These are phyloP conservation scores for Alloascoidea hylecoeti DNA, from an alignment of 805 yeast genomes.

Conservation along the genomic window DNA sequence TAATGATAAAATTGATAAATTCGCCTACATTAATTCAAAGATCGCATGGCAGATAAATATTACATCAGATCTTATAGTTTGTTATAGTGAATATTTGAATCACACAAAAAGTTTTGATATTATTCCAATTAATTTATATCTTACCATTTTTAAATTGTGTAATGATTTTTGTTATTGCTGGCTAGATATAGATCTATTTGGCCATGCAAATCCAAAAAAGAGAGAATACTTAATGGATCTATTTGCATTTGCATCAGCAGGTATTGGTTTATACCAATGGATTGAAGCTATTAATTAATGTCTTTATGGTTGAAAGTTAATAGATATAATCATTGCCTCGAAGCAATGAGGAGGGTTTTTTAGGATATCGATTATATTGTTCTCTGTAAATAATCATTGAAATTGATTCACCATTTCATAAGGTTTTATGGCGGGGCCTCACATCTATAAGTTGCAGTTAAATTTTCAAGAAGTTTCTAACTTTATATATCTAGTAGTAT, in stretches of 20 bases:
- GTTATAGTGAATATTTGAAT: not conserved
- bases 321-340: no score
- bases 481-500: no score
- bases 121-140: not conserved
- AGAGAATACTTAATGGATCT: not conserved
- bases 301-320: no score
- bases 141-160: not conserved
- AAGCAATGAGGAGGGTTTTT: no score
- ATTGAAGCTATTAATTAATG: no score
- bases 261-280: not conserved
- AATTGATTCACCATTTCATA: no score
- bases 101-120: not conserved
- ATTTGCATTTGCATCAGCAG: not conserved
- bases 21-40: not conserved
- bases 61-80: not conserved
- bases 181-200: not conserved
- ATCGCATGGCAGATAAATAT: not conserved
- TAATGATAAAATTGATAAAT: not conserved
- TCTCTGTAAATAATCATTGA: no score
- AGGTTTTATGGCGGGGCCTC: no score
- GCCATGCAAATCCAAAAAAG: not conserved
- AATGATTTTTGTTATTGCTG: not conserved
- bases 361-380: no score
- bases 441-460: no score
- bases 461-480: no score